These are phyloP conservation scores for Sugiyamaella xylanicola DNA, from an alignment of 1,139 yeast species.

Conservation along the genomic window DNA sequence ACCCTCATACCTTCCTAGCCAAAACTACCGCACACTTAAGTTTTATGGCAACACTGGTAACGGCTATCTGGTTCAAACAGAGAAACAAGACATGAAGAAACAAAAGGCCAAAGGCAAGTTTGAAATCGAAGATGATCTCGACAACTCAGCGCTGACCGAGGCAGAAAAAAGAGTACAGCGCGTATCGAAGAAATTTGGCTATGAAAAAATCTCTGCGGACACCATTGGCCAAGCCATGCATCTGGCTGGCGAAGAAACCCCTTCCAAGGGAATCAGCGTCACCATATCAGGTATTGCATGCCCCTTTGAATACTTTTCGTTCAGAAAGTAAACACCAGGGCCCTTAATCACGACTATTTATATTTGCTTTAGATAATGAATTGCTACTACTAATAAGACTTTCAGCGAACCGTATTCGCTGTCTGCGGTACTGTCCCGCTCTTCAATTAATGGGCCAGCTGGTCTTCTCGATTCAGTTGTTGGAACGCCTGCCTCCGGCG, in stretches of 20 bases:
- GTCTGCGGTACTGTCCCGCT: no score
- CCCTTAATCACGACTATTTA: conserved; percentile 4
- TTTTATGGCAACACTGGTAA: neutral
- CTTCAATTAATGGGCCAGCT: no score
- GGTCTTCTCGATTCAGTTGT: neutral
- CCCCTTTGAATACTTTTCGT: conserved; percentile 8
- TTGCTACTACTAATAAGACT: neutral
- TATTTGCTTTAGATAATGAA: conserved; percentile 4
- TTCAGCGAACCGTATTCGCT: no score
- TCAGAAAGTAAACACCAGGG: neutral
- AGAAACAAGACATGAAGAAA: conserved; percentile 1
- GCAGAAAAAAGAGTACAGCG: neutral
- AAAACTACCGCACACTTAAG: conserved; percentile 9
- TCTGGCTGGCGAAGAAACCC: conserved; percentile 7
- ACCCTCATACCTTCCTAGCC: conserved; percentile 9
- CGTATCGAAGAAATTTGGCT: conserved; percentile 2
- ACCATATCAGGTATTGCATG: conserved; percentile 6
- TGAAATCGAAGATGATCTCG: conserved; percentile 1
- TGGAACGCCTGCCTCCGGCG: no score
- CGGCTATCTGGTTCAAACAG: conserved; percentile 8
- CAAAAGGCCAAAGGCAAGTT: conserved; percentile 12
- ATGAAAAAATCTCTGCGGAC: neutral
- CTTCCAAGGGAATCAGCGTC: neutral
- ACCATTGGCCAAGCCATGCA: conserved; percentile 8
- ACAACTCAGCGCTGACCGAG: neutral